A percentile compares a stretch with the other conserved stretches of the same genome.
phyloP scores from a whole-genome alignment of 331 rosid species.

The Ulmus americana region DNA sequence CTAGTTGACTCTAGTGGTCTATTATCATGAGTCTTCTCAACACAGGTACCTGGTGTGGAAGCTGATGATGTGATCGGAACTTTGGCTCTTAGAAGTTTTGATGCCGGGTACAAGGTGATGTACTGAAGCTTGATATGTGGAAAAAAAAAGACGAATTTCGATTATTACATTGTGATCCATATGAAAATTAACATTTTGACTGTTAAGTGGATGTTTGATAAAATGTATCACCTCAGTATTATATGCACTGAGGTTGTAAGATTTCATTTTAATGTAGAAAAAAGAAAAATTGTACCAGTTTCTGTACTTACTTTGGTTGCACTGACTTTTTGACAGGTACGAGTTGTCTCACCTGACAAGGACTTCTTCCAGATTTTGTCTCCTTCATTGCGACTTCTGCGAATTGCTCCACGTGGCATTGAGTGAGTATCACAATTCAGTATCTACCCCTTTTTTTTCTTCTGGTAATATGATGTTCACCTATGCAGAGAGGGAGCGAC shows the following conservation, averaged over 20 bases:
- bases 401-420: conserved; percentile 94
- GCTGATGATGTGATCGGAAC: conserved; percentile 99
- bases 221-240: no score
- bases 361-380: conserved; percentile 90
- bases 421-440: conserved; percentile 50
- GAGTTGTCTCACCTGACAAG: conserved; percentile 97
- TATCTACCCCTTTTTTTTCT: neutral
- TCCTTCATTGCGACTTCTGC: conserved; percentile 85
- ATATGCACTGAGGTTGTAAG: no score
- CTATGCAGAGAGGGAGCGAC: no score
- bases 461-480: no score
- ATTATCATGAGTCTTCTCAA: conserved; percentile 23
- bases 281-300: neutral
- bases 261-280: no score
- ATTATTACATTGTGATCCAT: neutral
- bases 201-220: no score
- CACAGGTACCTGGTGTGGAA: conserved; percentile 95
- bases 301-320: conserved; percentile 10
- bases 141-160: neutral
- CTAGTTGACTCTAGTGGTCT: conserved; percentile 15
- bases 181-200: neutral
- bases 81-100: conserved; percentile 72
- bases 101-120: conserved; percentile 83
- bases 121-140: conserved; percentile 22
- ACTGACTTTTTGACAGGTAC: conserved; percentile 51